Evolutionary conservation across 1,139 yeast species (phyloP), one percentile per base, ranked within the genome.

Genomic region (Kluyveromyces sp.): DNA sequence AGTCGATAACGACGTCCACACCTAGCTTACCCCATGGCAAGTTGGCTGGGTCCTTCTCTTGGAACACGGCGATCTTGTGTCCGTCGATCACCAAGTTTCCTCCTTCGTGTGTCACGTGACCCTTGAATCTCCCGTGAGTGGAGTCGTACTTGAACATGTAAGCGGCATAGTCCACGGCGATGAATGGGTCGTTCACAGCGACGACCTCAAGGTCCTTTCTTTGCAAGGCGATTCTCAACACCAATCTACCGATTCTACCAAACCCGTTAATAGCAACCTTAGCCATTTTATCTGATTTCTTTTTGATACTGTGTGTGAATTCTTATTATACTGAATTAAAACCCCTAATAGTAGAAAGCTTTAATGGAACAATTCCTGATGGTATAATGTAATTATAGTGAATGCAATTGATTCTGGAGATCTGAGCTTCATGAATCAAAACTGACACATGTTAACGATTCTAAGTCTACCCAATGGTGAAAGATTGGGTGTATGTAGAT

Each of bases 91-190:
- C 66, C 60, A 83, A 69, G 67, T 69, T 60, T 57, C 73, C 73
- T 55, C 76, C 89, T 59, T 80, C 80, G 61, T 74, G 68, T 55
- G 73, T 63, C 44, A 83, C 89, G 52, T 75, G 79, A 65, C 92
- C 92, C 47, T 70, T 63, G 80, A 69, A 83, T 63, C 71, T 72
- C 67, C 92, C 87, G 76, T 83, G 94, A 55, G 92, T 83, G 51
- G 94, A 83, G 69, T 83, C 94, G 71, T 83, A 83, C 74, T 83
- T 82, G 81, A 83, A 83, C 85, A 83, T 79, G 78, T 83, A 83
- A 55, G 92, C 78, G 63, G 92, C 92, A 67, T 83, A 83, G 57
- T 83, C 92, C 52, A 85, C 75, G 55, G 82, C 77, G 67, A 83
- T 83, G 74, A 83, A 83, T 49, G 94, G 94, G 69, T 83, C 92